Evolutionary conservation across 2,329 filamentous ascomycete genomes (phyloP), one percentile per base, ranked within the genome.

Genomic region (Ophiostoma tasmaniense): DNA sequence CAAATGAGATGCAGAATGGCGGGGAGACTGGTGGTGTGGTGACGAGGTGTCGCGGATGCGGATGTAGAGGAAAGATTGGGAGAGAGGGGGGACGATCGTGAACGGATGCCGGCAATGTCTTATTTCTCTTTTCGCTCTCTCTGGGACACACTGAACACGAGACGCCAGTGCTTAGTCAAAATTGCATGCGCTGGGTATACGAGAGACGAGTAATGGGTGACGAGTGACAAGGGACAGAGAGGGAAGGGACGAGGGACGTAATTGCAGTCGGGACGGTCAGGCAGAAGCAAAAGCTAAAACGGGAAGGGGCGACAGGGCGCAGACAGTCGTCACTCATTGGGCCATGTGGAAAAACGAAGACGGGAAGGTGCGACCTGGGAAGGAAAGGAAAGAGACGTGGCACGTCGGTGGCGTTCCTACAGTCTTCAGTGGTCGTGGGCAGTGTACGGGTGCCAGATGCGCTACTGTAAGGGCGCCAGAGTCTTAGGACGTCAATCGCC

Each of bases 11-110:
- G 61, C 61, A 37, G 35, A 64, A 28, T 37, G 61, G 61, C 33
- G 61, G 30, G 61, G 30, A 37, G 30, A 0, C 20, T 3, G 20
- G 33, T 37, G 33, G 10, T 37, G 33, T 22, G 7, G 61, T 22
- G 30, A 64, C 30, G 20, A 64, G 61, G 61, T 64, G 61, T 64
- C 61, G 61, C 33, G 61, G 10, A 37, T 33, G 61, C 33, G 61
- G 10, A 37, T 33, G 61, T 39, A 33, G 61, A 37, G 61, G 33
- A 22, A 33, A 25, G 62, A 62, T 22, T 11, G 50, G 35, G 22
- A 45, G 67, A 35, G 66, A 64, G 67, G 42, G 30, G 61, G 30
- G 20, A 39, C 30, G 33, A 37, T 64, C 59, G 59, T n/a, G 30
- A 62, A 33, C 30, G 28, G 30, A 62, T 30, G 25, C 55, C 28